Base-by-base conservation (phyloP, 2,329 filamentous ascomycete species). In the Xylariaceae sp. region DNA sequence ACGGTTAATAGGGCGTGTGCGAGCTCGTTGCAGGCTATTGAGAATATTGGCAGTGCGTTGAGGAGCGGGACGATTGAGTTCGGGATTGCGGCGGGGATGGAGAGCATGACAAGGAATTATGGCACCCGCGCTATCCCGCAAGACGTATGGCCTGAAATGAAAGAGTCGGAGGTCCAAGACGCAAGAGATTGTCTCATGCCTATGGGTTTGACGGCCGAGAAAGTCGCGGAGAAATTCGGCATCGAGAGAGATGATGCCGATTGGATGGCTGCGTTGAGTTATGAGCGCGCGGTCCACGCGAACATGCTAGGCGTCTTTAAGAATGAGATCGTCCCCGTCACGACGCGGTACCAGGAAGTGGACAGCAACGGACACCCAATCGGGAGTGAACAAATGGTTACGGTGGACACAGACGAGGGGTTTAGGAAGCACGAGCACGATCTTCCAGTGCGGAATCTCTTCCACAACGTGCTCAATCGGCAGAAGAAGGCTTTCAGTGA, bases 81-180 rank as follows among this genome's bases (percentile, higher is more conserved):
- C 0, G 91, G 88, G 48, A 81, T 96, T 50, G 91, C 83, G 8
- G 91, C 87, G 2, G 91, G 91, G 22, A 95, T 94, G 87, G 91
- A 96, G 77, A 92, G 86, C 70, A 96, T 96, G 91, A 95, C 88
- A 52, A 72, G 85, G 54, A 95, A 95, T 69, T 96, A 96, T 67
- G 90, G 84, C 42, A 81, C 74, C 21, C 74, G 82, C 47, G 91
- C 91, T n/a, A 93, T 96, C 35, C 91, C 91, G 0, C 83, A 82
- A 0, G 80, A 89, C 52, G 68, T 89, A 10, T 95, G 89, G 88
- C 82, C 85, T 0, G 82, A 78, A 41, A 69, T 95, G 49, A 79
- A 73, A 57, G 77, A 85, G 67, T 70, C 1, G 76, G 78, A 8
- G n/a, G 38, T 29, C 33, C 76, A 85, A 59, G 83, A 94, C 52